A percentile compares a stretch with the other conserved stretches of the same genome.
These are phyloP conservation scores for Zelonia costaricensis DNA, from an alignment of 208 protist genomes.

Conservation along the genomic window DNA sequence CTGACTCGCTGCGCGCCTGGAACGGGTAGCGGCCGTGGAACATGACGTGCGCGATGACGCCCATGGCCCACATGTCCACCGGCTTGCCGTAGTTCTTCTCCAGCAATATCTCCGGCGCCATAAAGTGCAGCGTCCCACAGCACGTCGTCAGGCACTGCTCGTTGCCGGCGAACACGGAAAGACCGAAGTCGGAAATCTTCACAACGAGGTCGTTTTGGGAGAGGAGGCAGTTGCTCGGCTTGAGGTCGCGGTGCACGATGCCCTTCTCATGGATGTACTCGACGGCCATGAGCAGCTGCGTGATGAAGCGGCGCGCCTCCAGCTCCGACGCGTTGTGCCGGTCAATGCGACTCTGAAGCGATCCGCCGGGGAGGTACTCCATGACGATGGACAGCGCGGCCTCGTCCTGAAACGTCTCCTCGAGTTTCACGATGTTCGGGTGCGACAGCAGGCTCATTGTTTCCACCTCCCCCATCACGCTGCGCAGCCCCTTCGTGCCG, in stretches of 20 bases:
- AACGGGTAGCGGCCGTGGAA: slow-evolving; percentile 84
- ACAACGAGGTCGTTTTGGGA: slow-evolving; percentile 63
- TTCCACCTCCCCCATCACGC: slow-evolving; percentile 88
- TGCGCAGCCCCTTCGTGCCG: slow-evolving; percentile 60
- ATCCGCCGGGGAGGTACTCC: slow-evolving; percentile 87
- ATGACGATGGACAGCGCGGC: slow-evolving; percentile 89
- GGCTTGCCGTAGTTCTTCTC: slow-evolving; percentile 86
- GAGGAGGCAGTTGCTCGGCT: slow-evolving; percentile 91
- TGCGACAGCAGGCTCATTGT: slow-evolving; percentile 92
- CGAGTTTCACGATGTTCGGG: slow-evolving; percentile 89
- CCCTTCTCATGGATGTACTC: slow-evolving; percentile 92
- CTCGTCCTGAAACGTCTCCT: slow-evolving; percentile 86
- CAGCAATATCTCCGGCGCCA: slow-evolving; percentile 90
- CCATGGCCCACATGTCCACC: slow-evolving; percentile 93
- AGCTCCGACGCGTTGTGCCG: slow-evolving; percentile 41
- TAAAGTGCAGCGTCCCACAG: slow-evolving; percentile 88
- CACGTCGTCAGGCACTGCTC: slow-evolving; percentile 83
- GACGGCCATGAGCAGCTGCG: slow-evolving; percentile 80
- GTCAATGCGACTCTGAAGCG: slow-evolving; percentile 52
- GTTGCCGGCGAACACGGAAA: slow-evolving; percentile 78
- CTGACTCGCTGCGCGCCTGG: slow-evolving; percentile 34
- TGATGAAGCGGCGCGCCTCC: slow-evolving; percentile 61
- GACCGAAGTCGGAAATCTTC: slow-evolving; percentile 93
- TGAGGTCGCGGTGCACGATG: slow-evolving; percentile 92
- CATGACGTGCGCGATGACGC: slow-evolving; percentile 89